Evolutionary conservation across 1,284 basidiomycete species (phyloP).

Genomic region (Tylopilus sp.): DNA sequence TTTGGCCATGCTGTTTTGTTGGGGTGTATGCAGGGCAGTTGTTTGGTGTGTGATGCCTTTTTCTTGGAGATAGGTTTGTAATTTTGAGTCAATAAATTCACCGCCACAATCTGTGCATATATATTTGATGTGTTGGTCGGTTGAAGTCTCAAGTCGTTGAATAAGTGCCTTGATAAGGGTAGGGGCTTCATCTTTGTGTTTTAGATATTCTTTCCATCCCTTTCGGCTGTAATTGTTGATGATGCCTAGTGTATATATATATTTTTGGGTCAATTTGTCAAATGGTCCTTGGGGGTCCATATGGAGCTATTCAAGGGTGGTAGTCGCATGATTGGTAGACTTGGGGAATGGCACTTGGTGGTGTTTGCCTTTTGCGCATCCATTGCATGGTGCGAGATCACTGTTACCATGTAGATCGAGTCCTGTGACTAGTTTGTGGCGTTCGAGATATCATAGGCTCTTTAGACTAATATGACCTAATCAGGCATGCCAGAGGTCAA

Average conservation of each 20-base stretch:
- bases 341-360: neutral
- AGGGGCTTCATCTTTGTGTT: conserved; percentile 18
- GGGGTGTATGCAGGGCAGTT: neutral
- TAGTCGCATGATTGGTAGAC: neutral
- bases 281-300: too few relatives aligned
- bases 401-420: conserved; percentile 15
- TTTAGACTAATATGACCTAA: conserved; percentile 20
- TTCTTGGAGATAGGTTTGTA: neutral
- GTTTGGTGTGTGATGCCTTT: conserved; percentile 1
- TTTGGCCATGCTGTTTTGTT: conserved; percentile 2
- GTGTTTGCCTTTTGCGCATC: conserved; percentile 22
- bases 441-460: conserved; percentile 5
- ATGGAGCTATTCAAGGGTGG: too few relatives aligned
- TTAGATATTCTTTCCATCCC: conserved; percentile 24
- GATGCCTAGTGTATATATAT: neutral
- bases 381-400: conserved; percentile 15
- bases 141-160: neutral
- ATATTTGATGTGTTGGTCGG: neutral
- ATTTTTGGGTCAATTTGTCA: too few relatives aligned
- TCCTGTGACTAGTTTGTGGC: conserved; percentile 16
- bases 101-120: neutral
- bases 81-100: neutral
- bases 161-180: neutral
- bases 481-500: conserved; percentile 23
- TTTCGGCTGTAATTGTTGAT: conserved; percentile 23